phyloP scores from a whole-genome alignment of 78 protist species.

The Dictyostelium citrinum region DNA sequence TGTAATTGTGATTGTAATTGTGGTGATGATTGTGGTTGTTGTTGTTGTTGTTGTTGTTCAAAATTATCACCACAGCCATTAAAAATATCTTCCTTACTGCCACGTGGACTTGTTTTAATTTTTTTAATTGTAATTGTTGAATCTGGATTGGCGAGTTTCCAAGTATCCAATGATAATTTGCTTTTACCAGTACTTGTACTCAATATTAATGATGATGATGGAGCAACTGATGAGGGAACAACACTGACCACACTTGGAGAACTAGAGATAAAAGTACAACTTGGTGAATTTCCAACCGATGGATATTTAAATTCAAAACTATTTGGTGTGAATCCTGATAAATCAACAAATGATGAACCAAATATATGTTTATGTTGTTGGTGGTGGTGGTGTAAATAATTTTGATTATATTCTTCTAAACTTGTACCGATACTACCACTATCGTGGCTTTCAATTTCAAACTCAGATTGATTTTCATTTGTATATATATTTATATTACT shows the following conservation, averaged over 20 bases:
- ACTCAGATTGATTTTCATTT: not conserved
- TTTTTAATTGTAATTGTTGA: not conserved
- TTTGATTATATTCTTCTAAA: not conserved
- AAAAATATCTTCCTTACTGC: not conserved
- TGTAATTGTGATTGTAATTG: not conserved
- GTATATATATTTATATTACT: not conserved
- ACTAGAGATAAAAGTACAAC: not conserved
- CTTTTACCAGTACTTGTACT: not conserved
- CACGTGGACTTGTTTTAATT: slow-evolving; percentile 21
- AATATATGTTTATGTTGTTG: not conserved
- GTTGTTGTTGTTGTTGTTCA: not conserved
- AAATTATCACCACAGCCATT: too few species aligned
- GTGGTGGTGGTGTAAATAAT: not conserved
- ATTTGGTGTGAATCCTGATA: not conserved
- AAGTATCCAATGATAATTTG: not conserved
- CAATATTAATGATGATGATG: too few species aligned
- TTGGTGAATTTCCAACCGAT: not conserved
- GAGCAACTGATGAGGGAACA: not conserved
- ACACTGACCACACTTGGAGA: not conserved
- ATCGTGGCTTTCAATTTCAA: not conserved
- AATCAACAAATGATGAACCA: not conserved
- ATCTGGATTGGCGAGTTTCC: slow-evolving; percentile 20
- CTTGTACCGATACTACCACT: not conserved
- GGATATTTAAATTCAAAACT: slow-evolving; percentile 4
- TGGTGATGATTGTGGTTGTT: not conserved